Percentiles rank a stretch among this genome's conserved stretches.
Conservation (phyloP, 371 early-diverging fungal species). For the Mucor circinelloides region DNA sequence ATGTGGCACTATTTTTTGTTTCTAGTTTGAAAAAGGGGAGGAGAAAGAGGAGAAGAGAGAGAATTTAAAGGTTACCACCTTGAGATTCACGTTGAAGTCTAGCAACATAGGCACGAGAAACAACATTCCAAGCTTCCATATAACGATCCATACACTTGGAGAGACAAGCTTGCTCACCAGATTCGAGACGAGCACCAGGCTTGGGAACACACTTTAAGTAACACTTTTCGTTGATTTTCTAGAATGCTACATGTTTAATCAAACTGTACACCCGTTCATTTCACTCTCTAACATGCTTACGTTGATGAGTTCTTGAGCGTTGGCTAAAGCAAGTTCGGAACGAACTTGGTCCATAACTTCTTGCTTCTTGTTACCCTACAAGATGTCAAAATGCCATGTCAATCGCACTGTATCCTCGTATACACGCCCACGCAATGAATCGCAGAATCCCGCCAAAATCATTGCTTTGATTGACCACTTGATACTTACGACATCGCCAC, state of each 20-base stretch:
- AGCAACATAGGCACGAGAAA: slow-evolving; percentile 76
- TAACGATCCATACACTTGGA: slow-evolving; percentile 88
- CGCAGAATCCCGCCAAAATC: background rate
- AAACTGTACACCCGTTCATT: background rate
- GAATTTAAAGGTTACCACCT: slow-evolving; percentile 34
- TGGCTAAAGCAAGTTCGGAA: slow-evolving; percentile 82
- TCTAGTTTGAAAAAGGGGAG: background rate
- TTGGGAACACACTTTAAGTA: slow-evolving; percentile 79
- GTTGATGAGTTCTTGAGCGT: slow-evolving; percentile 86
- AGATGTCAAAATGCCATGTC: background rate
- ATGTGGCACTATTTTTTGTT: background rate
- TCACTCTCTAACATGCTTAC: slow-evolving; percentile 38
- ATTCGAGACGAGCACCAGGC: slow-evolving; percentile 72
- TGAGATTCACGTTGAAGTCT: slow-evolving; percentile 73
- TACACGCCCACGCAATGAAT: background rate
- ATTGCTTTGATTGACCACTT: background rate
- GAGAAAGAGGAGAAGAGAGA: background rate
- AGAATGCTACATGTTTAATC: background rate
- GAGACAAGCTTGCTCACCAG: slow-evolving; percentile 76
- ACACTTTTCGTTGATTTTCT: slow-evolving; percentile 88
- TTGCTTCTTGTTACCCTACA: slow-evolving; percentile 70
- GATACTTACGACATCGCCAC: slow-evolving; percentile 31
- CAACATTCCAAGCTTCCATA: slow-evolving; percentile 87
- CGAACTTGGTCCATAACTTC: slow-evolving; percentile 86
- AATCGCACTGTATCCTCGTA: background rate